These are phyloP conservation scores for Echites panduratus DNA, from an alignment of 257 asterid genomes.

Conservation along the genomic window DNA sequence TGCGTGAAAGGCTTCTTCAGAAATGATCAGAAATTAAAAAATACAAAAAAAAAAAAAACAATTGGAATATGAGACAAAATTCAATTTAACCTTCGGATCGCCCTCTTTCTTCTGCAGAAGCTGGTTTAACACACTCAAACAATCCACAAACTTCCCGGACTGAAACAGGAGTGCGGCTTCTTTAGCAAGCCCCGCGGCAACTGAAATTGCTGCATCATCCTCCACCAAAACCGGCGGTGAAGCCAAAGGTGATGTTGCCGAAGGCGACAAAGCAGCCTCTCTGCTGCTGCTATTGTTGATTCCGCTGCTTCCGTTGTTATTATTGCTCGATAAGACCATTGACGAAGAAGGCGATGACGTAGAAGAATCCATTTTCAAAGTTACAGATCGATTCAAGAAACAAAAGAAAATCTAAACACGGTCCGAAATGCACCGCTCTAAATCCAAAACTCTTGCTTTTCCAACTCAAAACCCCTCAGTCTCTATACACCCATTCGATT, in stretches of 20 bases:
- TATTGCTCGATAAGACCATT: conserved; percentile 12
- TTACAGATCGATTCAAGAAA: conserved; percentile 39
- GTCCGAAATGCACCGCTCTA: conserved; percentile 11
- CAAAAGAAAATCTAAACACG: neutral
- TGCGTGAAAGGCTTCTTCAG: neutral
- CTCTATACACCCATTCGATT: conserved; percentile 24
- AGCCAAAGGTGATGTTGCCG: conserved; percentile 15
- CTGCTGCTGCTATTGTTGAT: conserved; percentile 18
- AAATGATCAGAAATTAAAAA: too few species aligned
- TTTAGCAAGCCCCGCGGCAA: conserved; percentile 66
- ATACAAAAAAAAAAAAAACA: neutral
- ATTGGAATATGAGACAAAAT: neutral
- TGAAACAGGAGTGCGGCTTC: conserved; percentile 76
- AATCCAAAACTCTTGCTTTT: conserved; percentile 29
- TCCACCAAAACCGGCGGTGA: conserved; percentile 31
- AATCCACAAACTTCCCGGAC: conserved; percentile 62
- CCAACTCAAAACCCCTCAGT: conserved; percentile 28
- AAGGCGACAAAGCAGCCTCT: conserved; percentile 23
- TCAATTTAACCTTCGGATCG: conserved; percentile 68
- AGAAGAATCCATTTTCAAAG: conserved; percentile 53
- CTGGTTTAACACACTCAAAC: conserved; percentile 55
- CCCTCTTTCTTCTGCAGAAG: conserved; percentile 52
- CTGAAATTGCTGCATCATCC: conserved; percentile 55
- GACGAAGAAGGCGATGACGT: conserved; percentile 26
- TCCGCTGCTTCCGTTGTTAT: conserved; percentile 14